phyloP scores from a whole-genome alignment of 2,329 filamentous ascomycete genomes.

The Colletotrichum viniferum region DNA sequence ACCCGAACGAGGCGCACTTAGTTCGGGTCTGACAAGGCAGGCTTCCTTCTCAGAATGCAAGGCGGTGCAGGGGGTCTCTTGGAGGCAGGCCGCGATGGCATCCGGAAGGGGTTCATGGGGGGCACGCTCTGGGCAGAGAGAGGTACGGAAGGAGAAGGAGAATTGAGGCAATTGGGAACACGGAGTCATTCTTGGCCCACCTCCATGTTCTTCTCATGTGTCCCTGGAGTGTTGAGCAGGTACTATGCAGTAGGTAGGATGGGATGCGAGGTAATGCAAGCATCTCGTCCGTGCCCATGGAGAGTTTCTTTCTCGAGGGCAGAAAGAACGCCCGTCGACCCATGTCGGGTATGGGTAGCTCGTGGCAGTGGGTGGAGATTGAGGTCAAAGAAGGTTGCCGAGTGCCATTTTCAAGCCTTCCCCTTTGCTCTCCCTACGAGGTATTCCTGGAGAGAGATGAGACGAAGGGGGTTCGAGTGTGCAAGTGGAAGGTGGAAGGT shows the following conservation, averaged over 20 bases:
- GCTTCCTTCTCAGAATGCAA: conserved; percentile 16
- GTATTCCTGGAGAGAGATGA: conserved; percentile 1
- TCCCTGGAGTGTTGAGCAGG: neutral
- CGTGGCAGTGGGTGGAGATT: neutral
- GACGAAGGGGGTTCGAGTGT: neutral
- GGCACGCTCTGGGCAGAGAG: neutral
- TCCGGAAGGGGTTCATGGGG: neutral
- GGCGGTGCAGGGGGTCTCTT: conserved; percentile 8
- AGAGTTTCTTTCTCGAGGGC: neutral
- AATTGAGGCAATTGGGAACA: neutral
- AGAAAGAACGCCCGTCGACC: neutral
- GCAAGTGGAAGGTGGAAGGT: neutral
- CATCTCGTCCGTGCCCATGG: neutral
- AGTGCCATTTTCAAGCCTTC: neutral
- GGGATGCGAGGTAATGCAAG: neutral
- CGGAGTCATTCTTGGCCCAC: neutral
- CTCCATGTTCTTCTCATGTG: neutral
- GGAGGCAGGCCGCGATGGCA: neutral
- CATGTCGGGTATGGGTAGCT: neutral
- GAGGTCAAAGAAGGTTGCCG: neutral
- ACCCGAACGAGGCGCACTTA: conserved; percentile 13
- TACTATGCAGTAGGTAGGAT: neutral
- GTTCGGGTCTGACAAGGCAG: conserved; percentile 19
- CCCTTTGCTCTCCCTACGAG: neutral
- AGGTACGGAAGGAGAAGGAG: neutral